Conservation (phyloP, 352 stramenopile species). For the Pythium apleroticum region DNA sequence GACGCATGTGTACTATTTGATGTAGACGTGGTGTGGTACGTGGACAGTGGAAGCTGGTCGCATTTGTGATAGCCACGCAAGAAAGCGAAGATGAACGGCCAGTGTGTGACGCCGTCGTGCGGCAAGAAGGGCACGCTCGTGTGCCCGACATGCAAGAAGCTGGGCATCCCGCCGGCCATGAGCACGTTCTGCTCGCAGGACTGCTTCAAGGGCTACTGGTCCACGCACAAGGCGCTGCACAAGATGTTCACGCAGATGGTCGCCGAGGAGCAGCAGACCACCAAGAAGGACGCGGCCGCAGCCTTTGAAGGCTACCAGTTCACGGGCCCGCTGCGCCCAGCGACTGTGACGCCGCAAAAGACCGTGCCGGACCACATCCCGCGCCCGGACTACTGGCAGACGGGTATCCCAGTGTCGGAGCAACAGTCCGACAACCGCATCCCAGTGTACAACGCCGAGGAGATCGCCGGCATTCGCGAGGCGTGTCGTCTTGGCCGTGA, state of each 20-base stretch:
- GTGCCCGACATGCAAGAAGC: constrained; percentile 92
- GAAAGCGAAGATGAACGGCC: constrained; percentile 13
- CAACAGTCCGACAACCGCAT: constrained; percentile 77
- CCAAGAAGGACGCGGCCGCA: constrained; percentile 26
- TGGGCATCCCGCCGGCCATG: constrained; percentile 82
- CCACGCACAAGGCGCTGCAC: constrained; percentile 95
- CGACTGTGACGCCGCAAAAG: constrained; percentile 71
- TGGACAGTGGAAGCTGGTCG: background rate
- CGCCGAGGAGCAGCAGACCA: constrained; percentile 35
- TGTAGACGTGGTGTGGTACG: background rate
- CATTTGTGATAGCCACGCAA: background rate
- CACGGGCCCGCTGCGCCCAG: constrained; percentile 83
- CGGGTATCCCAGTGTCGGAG: constrained; percentile 72
- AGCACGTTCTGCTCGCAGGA: constrained; percentile 93
- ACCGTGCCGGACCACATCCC: constrained; percentile 79
- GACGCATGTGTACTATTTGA: background rate
- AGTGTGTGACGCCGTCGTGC: constrained; percentile 75
- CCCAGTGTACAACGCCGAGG: constrained; percentile 91
- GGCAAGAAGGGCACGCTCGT: constrained; percentile 80
- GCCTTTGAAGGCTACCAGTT: constrained; percentile 77
- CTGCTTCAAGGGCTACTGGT: constrained; percentile 97
- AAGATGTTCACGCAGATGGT: constrained; percentile 91
- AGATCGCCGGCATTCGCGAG: constrained; percentile 94
- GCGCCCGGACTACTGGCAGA: constrained; percentile 90
- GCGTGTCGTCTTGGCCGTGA: constrained; percentile 89